These are phyloP conservation scores for Fragaria iinumae DNA, from an alignment of 306 rosid genomes.

Conservation along the genomic window DNA sequence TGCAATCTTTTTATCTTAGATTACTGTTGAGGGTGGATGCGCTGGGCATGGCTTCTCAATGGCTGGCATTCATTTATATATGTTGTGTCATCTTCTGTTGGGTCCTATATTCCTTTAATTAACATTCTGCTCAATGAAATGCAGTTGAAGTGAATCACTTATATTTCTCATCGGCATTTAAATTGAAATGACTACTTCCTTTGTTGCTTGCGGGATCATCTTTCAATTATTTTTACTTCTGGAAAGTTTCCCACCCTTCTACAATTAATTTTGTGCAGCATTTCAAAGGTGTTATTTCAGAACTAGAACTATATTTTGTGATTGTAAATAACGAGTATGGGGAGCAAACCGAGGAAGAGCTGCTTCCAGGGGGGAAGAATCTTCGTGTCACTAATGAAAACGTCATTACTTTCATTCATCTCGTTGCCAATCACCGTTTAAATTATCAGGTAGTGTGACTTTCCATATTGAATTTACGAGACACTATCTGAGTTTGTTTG, in stretches of 20 bases:
- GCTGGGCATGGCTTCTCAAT: not conserved
- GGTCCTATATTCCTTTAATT: not conserved
- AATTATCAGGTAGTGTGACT: constrained; percentile 73
- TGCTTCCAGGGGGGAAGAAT: constrained; percentile 78
- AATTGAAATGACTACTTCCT: not conserved
- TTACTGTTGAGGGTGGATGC: no score
- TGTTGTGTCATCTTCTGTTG: not conserved
- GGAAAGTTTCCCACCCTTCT: constrained; percentile 14
- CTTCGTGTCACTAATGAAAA: constrained; percentile 75
- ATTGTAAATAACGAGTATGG: constrained; percentile 94
- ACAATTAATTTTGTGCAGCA: constrained; percentile 50
- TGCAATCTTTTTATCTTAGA: not conserved
- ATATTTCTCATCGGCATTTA: not conserved
- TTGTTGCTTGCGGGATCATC: constrained; percentile 1
- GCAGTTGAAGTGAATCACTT: not conserved
- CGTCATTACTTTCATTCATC: constrained; percentile 93
- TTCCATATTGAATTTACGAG: constrained; percentile 17
- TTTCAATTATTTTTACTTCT: constrained; percentile 5
- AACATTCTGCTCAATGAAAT: not conserved
- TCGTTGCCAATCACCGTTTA: constrained; percentile 96
- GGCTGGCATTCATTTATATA: not conserved
- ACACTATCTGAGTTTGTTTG: not conserved
- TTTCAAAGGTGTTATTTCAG: constrained; percentile 71
- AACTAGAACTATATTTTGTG: constrained; percentile 85
- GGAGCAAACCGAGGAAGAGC: constrained; percentile 95